phyloP scores from a whole-genome alignment of 441 rosid species.

The Populus trichocarpa region DNA sequence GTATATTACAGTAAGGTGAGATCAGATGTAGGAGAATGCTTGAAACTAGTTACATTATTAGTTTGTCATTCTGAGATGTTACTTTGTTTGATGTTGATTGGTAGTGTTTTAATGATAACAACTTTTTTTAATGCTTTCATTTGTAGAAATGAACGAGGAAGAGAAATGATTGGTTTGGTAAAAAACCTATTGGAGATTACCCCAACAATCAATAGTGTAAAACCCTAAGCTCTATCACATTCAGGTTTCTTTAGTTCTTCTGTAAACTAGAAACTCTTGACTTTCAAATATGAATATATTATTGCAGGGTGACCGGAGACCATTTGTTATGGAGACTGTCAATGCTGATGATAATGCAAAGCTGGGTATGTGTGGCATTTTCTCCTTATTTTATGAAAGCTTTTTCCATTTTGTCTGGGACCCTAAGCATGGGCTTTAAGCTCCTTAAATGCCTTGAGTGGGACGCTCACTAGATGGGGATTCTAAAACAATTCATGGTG shows the following conservation, averaged over 20 bases:
- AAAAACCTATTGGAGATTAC: slow-evolving; percentile 75
- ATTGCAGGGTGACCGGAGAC: slow-evolving; percentile 73
- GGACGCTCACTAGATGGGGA: background rate
- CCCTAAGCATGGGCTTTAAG: background rate
- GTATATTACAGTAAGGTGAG: slow-evolving; percentile 82
- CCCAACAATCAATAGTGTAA: slow-evolving; percentile 79
- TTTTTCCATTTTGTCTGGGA: background rate
- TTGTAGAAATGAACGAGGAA: slow-evolving; percentile 79
- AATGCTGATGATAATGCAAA: slow-evolving; percentile 93
- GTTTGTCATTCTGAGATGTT: background rate
- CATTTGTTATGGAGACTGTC: slow-evolving; percentile 92
- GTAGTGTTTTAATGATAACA: slow-evolving; percentile 1
- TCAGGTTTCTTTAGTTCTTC: background rate
- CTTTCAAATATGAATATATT: background rate
- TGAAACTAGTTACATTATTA: background rate
- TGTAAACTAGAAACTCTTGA: background rate
- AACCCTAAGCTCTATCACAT: slow-evolving; percentile 16
- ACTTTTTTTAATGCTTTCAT: slow-evolving; percentile 16
- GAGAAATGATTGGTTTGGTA: slow-evolving; percentile 81
- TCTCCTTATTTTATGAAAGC: slow-evolving; percentile 2
- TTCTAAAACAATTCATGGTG: background rate
- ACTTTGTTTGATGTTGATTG: background rate
- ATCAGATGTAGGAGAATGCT: slow-evolving; percentile 5
- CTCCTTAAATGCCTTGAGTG: background rate
- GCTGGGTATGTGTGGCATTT: slow-evolving; percentile 46